Base-by-base conservation (phyloP, 495 filamentous ascomycete genomes). In the Cladorrhinum samala region DNA sequence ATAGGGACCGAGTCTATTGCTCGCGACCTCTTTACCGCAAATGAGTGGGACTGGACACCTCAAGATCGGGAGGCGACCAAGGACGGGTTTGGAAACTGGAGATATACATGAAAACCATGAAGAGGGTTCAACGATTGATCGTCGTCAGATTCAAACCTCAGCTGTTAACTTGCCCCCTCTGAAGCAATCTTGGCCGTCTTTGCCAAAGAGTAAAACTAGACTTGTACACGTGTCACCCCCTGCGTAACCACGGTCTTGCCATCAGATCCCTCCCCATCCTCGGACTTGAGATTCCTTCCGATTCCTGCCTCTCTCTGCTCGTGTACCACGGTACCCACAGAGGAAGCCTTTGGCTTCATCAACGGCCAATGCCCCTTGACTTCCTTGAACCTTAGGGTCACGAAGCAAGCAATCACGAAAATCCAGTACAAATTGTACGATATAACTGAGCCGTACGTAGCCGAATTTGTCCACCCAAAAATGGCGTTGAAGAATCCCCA, bases 391-490 rank as follows among this genome's bases (percentile, higher is more conserved):
- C 82, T 68, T 80, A 91, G 80, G 9, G 71, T 47, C 0, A 79
- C 48, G 58, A 91, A 86, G 1, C 69, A 73, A 20, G 75, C 42
- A 43, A 88, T 87, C 39, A 90, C 76, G 11, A 68, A 68, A 23
- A 95, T 69, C 87, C 80, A 96, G 73, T 95, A 96, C 3, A 94
- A 21, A 61, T 96, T 94, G 71, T 96, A 96, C 3, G 85, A 82
- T 53, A 96, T 82, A 37, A 93, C 86, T 0, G 83, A 85, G 44
- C 83, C 88, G 51, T 92, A 89, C 0, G 89, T 92, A 1, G 89
- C 91, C 0, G 87, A 87, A 68, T 96, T 95, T 52, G 83, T 81
- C 91, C 91, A 96, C 19, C 91, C 91, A 8, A 89, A 65, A 46
- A 83, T 69, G 16, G 87, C 83, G 56, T 92, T 94, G 75, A 96